Evolutionary conservation across 2,329 filamentous ascomycete genomes (phyloP).

Genomic region (Colletotrichum eleusines): DNA sequence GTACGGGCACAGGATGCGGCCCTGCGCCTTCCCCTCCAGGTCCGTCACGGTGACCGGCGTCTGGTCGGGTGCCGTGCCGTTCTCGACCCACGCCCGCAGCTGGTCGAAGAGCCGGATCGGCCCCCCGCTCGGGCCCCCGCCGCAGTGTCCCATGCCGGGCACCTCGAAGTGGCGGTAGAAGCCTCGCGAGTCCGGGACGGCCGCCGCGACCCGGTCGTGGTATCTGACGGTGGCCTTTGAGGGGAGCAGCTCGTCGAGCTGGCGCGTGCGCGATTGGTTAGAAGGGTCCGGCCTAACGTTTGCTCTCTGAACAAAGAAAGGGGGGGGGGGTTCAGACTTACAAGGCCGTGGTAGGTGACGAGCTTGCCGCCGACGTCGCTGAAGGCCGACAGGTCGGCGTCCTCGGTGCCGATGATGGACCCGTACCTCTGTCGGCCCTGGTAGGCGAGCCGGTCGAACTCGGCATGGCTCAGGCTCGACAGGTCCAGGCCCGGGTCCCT

Average conservation of each 20-base stretch:
- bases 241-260: slow-evolving; percentile 53
- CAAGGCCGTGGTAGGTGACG: slow-evolving; percentile 56
- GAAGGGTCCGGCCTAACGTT: too few species aligned
- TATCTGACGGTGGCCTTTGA: slow-evolving; percentile 50
- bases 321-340: too few species aligned
- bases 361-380: slow-evolving; percentile 54
- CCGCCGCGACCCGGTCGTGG: slow-evolving; percentile 22
- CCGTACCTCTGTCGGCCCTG: slow-evolving; percentile 9
- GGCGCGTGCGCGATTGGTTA: too few species aligned
- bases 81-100: slow-evolving; percentile 41
- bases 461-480: slow-evolving; percentile 22
- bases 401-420: slow-evolving; percentile 46
- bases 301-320: too few species aligned
- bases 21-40: background rate
- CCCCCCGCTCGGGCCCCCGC: slow-evolving; percentile 29
- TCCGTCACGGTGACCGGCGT: slow-evolving; percentile 6
- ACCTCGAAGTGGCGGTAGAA: slow-evolving; percentile 37
- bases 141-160: slow-evolving; percentile 35
- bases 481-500: slow-evolving; percentile 47
- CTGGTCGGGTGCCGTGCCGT: slow-evolving; percentile 39
- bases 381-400: slow-evolving; percentile 49
- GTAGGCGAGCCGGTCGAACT: slow-evolving; percentile 37
- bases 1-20: slow-evolving; percentile 54
- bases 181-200: too few species aligned
- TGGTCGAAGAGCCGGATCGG: slow-evolving; percentile 33